Percentiles rank a stretch among this genome's conserved stretches.
Evolutionary conservation across 1,284 basidiomycete species (phyloP).

Genomic region (Tremellales sp.): DNA sequence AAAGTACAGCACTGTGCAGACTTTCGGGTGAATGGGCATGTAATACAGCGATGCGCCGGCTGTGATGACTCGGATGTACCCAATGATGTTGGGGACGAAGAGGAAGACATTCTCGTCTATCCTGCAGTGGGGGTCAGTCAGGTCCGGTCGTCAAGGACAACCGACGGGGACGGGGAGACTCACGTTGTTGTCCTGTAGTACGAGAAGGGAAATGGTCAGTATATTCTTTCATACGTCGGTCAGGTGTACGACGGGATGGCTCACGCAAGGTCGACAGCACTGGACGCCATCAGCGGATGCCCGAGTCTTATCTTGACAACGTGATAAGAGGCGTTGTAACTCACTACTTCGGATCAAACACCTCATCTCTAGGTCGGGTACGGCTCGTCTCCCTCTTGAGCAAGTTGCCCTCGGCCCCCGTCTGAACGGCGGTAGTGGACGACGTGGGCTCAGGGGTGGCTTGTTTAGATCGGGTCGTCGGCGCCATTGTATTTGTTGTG

Average conservation of each 20-base stretch:
- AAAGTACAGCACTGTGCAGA: conserved; percentile 84
- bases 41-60: conserved; percentile 85
- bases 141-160: not conserved
- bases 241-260: conserved; percentile 7
- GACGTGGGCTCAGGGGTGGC: conserved; percentile 19
- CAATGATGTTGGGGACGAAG: conserved; percentile 95
- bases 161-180: conserved; percentile 5
- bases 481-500: too few relatives aligned
- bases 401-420: conserved; percentile 6
- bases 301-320: not conserved
- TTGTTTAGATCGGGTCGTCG: conserved; percentile 36
- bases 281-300: conserved; percentile 5
- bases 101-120: conserved; percentile 82
- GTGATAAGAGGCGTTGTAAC: conserved; percentile 11
- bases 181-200: conserved; percentile 38
- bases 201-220: conserved; percentile 1
- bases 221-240: not conserved
- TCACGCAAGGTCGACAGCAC: conserved; percentile 46
- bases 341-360: conserved; percentile 49
- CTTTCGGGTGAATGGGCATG: conserved; percentile 92
- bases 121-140: conserved; percentile 13
- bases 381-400: conserved; percentile 31
- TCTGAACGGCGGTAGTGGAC: conserved; percentile 10
- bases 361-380: conserved; percentile 36
- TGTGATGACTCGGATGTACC: conserved; percentile 86